Percentiles rank a stretch among this genome's conserved stretches.
Evolutionary conservation across 495 filamentous ascomycete species (phyloP).

Genomic region (Glonium stellatum): DNA sequence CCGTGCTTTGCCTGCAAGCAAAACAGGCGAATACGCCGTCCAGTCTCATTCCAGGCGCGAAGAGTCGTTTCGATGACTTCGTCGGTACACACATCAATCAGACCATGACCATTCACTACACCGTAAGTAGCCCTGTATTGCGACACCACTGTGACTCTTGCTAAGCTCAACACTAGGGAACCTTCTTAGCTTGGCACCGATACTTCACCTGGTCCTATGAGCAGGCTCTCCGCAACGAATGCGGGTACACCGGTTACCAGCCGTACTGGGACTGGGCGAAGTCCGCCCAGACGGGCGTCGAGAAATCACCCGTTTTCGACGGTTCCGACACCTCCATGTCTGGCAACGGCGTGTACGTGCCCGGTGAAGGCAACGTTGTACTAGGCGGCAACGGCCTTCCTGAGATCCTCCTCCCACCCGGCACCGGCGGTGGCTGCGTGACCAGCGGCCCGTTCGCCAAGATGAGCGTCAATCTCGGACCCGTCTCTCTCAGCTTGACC

Average conservation of each 20-base stretch:
- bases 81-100: constrained; percentile 20
- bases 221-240: constrained; percentile 34
- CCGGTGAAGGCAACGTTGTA: constrained; percentile 33
- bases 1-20: constrained; percentile 16
- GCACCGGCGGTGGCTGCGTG: constrained; percentile 60
- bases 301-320: constrained; percentile 58
- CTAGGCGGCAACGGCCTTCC: constrained; percentile 19
- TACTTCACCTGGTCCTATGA: constrained; percentile 23
- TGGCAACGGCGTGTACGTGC: constrained; percentile 51
- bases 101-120: constrained; percentile 21
- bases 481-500: constrained; percentile 9
- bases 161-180: constrained; percentile 4
- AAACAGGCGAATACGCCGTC: constrained; percentile 15
- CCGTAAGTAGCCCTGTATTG: constrained; percentile 4
- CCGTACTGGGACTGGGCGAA: constrained; percentile 62
- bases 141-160: neutral
- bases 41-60: constrained; percentile 16
- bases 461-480: constrained; percentile 21
- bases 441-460: constrained; percentile 51
- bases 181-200: constrained; percentile 24
- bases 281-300: constrained; percentile 40
- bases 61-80: constrained; percentile 20
- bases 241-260: constrained; percentile 27
- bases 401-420: constrained; percentile 36
- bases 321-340: constrained; percentile 53